A percentile compares a stretch with the other conserved stretches of the same genome.
Conservation (phyloP, 495 filamentous ascomycete species). For the Aspergillus hancockii region DNA sequence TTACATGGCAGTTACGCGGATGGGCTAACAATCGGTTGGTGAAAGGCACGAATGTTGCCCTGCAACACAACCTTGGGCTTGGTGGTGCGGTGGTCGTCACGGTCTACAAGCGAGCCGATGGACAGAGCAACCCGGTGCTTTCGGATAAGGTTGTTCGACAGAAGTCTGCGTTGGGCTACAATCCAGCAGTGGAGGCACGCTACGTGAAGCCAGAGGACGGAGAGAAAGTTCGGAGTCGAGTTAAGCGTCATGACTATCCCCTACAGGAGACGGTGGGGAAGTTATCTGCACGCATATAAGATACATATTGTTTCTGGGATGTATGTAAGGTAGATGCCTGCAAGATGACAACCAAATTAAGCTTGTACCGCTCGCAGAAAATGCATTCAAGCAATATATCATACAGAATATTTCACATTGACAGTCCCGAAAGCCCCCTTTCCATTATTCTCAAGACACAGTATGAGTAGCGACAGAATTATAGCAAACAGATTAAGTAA, state of each 20-base stretch:
- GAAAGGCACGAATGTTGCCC: slow-evolving; percentile 58
- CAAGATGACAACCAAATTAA: too few species aligned
- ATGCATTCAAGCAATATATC: too few species aligned
- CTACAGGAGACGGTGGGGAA: slow-evolving; percentile 24
- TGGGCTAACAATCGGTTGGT: slow-evolving; percentile 88
- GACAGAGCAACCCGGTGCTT: slow-evolving; percentile 55
- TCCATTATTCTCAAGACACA: too few species aligned
- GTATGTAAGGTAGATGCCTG: too few species aligned
- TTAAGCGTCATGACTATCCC: slow-evolving; percentile 24
- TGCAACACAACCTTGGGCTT: slow-evolving; percentile 86
- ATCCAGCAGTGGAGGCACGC: slow-evolving; percentile 78
- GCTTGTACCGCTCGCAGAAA: too few species aligned
- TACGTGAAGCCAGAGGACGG: slow-evolving; percentile 24
- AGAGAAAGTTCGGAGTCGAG: slow-evolving; percentile 27
- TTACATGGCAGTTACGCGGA: slow-evolving; percentile 89
- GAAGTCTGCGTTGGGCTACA: slow-evolving; percentile 73
- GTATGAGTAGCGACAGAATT: too few species aligned
- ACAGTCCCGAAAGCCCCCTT: too few species aligned
- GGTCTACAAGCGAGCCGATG: slow-evolving; percentile 65
- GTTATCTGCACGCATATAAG: slow-evolving; percentile 21
- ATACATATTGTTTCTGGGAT: too few species aligned
- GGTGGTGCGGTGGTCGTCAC: slow-evolving; percentile 85
- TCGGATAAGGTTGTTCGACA: slow-evolving; percentile 56
- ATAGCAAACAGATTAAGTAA: too few species aligned
- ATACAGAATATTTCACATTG: too few species aligned